Base-by-base conservation (phyloP, 2,329 filamentous ascomycete species). In the Aspergillus sp. region DNA sequence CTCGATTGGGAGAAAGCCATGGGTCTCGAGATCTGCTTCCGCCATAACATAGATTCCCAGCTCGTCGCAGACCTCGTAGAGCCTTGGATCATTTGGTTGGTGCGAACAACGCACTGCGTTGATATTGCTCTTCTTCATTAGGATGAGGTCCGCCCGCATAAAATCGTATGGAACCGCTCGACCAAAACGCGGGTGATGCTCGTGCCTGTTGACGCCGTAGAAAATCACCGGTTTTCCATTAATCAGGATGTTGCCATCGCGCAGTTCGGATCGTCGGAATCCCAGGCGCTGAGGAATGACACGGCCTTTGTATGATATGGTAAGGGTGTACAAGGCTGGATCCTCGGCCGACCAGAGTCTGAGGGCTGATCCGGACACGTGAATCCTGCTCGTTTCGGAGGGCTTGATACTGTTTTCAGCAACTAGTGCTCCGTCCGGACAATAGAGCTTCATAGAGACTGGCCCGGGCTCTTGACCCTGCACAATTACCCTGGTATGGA, bases 111-210 rank as follows among this genome's bases (percentile, higher is more conserved):
- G 86, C 4, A 92, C 80, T 0, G 89, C 86, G 65, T 92, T 91
- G 76, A 91, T 83, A 68, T 91, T 91, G 78, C 90, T 84, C 6
- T 76, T 79, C 74, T 91, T 91, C 88, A 91, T 91, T 3, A 87
- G 77, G 2, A 88, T 68, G 1, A 91, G 78, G 65, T 91, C 89
- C 13, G 80, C 74, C 64, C 83, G 83, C 69, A 90, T 84, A 28
- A 84, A 89, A 2, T 88, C 84, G 7, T 85, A 74, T 0, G 88
- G 87, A 0, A 91, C 87, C 0, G 87, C 82, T 0, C 89, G 85
- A 3, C 89, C 89, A 30, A 83, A 82, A 8, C 77, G 76, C 0
- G 87, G 87, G 68, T 91, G 88, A 68, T 92, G 89, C 60, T 92
- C 89, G 68, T 91, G 89, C 17, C 89, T 80, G 71, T 91, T 91